Evolutionary conservation across 805 yeast species (phyloP), one percentile per base, ranked within the genome.

Genomic region (Metschnikowia amazonensis): DNA sequence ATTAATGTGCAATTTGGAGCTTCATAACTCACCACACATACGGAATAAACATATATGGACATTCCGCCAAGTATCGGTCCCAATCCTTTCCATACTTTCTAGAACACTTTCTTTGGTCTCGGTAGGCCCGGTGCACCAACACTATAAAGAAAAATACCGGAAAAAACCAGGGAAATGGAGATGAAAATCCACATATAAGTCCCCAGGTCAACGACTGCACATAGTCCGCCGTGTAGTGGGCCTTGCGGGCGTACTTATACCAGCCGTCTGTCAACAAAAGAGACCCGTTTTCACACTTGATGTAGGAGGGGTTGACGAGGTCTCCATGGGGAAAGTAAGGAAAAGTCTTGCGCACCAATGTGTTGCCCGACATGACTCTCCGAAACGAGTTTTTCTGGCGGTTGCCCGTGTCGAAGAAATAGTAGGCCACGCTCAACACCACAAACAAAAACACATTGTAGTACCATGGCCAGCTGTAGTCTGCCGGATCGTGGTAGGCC

Each of bases 131-230:
- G 69, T 94, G 99, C 37, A 83, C 66, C 63, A 94, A 79, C 51
- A 89, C 97, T 56, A 84, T 69, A 51, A 89, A 79, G 81, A 89
- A 94, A 73, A 94, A 94, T 18, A 74, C 71, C 3, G 99, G 97
- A 81, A 85, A 92, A 69, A 94, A 94, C 92, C 96, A 94, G 36
- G 97, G 96, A 74, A 92, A 81, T 41, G 90, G 86, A 2, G 96
- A 86, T 27, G 74, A 75, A 65, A 84, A 82, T 0, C 99, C 99
- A 66, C 97, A 89, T 50, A 82, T 77, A 50, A 94, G 75, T 4
- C 92, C 96, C 99, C 99, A 94, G 37, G 94, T 77, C 57, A 87
- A 72, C 41, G 95, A 79, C 72, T 89, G 97, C 40, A 78, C 72
- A 77, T 82, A 89, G 66, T 94, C 99, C 18, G 96, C 97, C 30